Conservation (phyloP, 2,329 filamentous ascomycete species). For the Botrytis sinoallii region DNA sequence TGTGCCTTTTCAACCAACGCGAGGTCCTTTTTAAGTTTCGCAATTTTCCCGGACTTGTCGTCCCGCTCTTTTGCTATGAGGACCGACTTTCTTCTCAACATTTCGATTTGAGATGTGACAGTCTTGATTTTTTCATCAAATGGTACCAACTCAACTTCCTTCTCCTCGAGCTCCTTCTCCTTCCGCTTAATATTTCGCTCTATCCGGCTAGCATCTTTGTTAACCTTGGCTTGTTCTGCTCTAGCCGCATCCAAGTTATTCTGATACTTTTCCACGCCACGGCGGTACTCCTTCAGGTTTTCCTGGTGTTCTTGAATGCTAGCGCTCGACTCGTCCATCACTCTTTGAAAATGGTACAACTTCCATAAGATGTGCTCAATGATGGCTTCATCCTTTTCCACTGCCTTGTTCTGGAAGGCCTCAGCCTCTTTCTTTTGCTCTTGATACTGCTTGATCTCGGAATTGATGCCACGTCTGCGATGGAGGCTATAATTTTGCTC, state of each 20-base stretch:
- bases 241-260: conserved; percentile 75
- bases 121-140: conserved; percentile 89
- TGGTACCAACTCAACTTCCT: conserved; percentile 80
- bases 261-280: conserved; percentile 83
- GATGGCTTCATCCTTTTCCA: conserved; percentile 86
- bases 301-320: conserved; percentile 93
- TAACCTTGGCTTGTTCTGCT: conserved; percentile 75
- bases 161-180: conserved; percentile 82
- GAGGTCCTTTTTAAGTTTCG: conserved; percentile 77
- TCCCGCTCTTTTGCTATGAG: conserved; percentile 75
- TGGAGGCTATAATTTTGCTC: conserved; percentile 87
- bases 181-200: conserved; percentile 83
- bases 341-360: conserved; percentile 87
- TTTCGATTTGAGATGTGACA: conserved; percentile 66
- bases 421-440: conserved; percentile 96
- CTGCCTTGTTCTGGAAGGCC: conserved; percentile 84
- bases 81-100: conserved; percentile 64
- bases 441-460: conserved; percentile 95
- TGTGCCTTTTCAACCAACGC: conserved; percentile 85
- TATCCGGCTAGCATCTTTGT: conserved; percentile 73
- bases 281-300: conserved; percentile 86
- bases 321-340: conserved; percentile 86
- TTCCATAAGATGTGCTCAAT: conserved; percentile 96
- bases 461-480: conserved; percentile 89
- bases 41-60: conserved; percentile 63